Evolutionary conservation across 1,139 yeast genomes (phyloP).

Genomic region (Zygoascus sp.): DNA sequence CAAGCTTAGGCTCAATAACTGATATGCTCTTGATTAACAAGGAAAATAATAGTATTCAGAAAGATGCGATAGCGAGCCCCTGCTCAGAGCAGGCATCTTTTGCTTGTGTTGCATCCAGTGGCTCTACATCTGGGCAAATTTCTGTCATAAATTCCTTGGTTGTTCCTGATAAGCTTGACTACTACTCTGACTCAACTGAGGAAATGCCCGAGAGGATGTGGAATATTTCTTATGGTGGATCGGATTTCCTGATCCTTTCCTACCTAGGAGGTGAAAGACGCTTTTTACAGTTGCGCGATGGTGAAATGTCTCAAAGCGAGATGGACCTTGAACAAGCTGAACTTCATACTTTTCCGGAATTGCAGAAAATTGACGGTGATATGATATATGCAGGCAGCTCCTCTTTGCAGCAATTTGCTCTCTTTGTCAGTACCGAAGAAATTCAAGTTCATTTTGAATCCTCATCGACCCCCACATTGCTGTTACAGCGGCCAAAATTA

Average conservation of each 20-base stretch:
- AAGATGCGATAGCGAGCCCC: too few relatives aligned
- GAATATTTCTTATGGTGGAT: not conserved
- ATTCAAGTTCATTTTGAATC: not conserved
- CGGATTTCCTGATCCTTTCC: not conserved
- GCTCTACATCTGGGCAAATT: not conserved
- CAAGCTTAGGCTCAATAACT: conserved; percentile 8
- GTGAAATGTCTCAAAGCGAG: not conserved
- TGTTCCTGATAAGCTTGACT: not conserved
- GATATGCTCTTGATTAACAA: not conserved
- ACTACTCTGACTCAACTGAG: not conserved
- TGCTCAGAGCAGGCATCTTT: not conserved
- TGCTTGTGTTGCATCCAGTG: not conserved
- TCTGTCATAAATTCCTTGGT: not conserved
- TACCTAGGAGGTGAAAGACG: conserved; percentile 5
- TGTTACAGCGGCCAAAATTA: not conserved
- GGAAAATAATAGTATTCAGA: too few relatives aligned
- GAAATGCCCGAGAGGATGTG: not conserved
- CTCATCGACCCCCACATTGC: not conserved
- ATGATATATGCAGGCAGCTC: not conserved
- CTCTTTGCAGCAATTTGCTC: not conserved
- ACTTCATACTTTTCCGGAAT: not conserved
- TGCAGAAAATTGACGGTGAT: not conserved
- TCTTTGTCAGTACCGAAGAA: not conserved
- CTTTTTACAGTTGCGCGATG: not conserved
- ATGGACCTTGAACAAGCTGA: not conserved